A percentile compares a stretch with the other conserved stretches of the same genome.
Conservation (phyloP, 164 flowering plant genomes). For the Stephania japonica region DNA sequence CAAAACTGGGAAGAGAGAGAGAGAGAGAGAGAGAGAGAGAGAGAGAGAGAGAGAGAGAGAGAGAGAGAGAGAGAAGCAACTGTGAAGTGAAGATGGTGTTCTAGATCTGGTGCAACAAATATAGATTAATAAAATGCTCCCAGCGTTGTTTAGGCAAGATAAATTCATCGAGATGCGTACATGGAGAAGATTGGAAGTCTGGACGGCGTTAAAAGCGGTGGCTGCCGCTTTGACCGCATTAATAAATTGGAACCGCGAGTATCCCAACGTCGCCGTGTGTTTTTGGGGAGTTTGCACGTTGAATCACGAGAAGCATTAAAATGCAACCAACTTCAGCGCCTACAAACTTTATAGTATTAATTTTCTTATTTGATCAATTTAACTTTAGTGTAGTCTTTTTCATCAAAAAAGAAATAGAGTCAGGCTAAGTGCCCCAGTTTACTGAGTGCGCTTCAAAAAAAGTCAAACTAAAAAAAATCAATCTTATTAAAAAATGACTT, state of each 20-base stretch:
- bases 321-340: neutral
- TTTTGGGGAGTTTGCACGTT: neutral
- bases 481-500: too few species aligned
- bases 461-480: too few species aligned
- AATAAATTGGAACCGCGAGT: neutral
- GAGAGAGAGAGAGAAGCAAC: neutral
- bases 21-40: neutral
- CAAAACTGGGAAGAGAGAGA: neutral
- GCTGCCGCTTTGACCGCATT: neutral
- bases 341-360: too few species aligned
- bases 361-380: too few species aligned
- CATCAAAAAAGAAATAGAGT: too few species aligned
- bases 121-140: neutral
- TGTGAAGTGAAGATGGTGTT: neutral
- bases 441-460: too few species aligned
- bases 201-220: neutral
- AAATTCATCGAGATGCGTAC: neutral
- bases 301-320: conserved; percentile 1
- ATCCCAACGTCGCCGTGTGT: neutral
- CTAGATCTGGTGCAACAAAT: neutral
- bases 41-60: neutral
- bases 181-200: neutral
- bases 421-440: too few species aligned
- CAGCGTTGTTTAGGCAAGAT: neutral
- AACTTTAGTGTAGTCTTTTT: too few species aligned